phyloP scores from a whole-genome alignment of 108 stramenopile genomes.

The Hondaea fermentalgiana region DNA sequence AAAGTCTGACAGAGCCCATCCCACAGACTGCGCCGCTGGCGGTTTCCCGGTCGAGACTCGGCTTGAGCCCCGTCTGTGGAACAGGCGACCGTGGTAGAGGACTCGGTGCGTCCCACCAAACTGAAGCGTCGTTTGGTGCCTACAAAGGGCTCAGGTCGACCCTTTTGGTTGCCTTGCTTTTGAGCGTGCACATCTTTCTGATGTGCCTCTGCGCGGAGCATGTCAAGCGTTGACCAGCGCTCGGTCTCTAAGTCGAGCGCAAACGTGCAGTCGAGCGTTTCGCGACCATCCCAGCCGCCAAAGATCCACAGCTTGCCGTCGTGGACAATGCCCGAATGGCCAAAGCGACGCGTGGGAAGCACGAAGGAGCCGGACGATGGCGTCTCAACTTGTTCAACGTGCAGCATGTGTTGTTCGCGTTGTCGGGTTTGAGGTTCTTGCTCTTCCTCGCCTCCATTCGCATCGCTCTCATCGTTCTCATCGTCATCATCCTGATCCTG shows the following conservation, averaged over 20 bases:
- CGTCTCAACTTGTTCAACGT: no score
- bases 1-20: neutral
- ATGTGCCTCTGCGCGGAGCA: neutral
- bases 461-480: no score
- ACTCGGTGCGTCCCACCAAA: neutral
- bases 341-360: constrained; percentile 1
- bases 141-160: neutral
- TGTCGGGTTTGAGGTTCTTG: no score
- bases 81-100: no score
- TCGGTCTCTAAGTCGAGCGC: neutral
- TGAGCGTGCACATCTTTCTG: neutral
- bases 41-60: neutral
- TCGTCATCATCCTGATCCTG: no score
- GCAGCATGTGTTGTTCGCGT: no score
- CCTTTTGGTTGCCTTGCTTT: neutral
- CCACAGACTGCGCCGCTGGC: neutral
- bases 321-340: neutral
- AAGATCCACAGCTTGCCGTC: constrained; percentile 1
- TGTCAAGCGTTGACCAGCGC: neutral
- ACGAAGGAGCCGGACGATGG: neutral
- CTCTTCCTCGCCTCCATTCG: no score
- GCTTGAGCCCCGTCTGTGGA: neutral
- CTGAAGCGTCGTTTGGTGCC: neutral
- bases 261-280: neutral
- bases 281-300: constrained; percentile 14